Evolutionary conservation across 2,329 filamentous ascomycete species (phyloP).

Genomic region (Cladosporium halotolerans): DNA sequence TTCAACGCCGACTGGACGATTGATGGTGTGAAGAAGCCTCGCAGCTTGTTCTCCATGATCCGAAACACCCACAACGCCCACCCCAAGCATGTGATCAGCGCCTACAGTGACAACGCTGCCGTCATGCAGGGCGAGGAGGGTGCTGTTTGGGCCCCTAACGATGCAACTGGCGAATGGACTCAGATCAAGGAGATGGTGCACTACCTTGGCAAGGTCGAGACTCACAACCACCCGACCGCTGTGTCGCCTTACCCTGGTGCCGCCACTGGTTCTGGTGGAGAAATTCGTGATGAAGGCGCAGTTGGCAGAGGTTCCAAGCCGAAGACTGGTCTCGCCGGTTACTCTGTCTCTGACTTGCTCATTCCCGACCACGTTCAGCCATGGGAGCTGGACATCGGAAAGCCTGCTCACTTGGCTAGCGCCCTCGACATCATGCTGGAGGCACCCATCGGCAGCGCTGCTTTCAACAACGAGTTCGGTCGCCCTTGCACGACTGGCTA

Average conservation of each 20-base stretch:
- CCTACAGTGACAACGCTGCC: constrained; percentile 97
- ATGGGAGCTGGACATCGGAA: constrained; percentile 89
- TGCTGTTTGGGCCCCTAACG: constrained; percentile 81
- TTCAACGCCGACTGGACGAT: constrained; percentile 98
- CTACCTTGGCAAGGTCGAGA: constrained; percentile 90
- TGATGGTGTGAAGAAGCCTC: constrained; percentile 71
- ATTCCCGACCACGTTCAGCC: constrained; percentile 77
- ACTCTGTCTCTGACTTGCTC: constrained; percentile 88
- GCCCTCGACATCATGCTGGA: constrained; percentile 97
- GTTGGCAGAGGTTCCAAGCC: constrained; percentile 88
- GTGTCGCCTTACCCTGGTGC: constrained; percentile 91
- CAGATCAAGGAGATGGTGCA: constrained; percentile 81
- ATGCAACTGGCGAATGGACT: constrained; percentile 79
- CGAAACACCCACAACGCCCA: constrained; percentile 79
- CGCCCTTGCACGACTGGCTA: constrained; percentile 81
- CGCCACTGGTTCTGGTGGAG: constrained; percentile 89
- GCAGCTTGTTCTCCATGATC: constrained; percentile 92
- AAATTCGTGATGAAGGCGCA: constrained; percentile 91
- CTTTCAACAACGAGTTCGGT: constrained; percentile 98
- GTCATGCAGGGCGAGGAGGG: constrained; percentile 69
- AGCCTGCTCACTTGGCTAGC: constrained; percentile 85
- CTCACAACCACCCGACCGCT: constrained; percentile 94
- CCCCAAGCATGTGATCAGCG: constrained; percentile 79
- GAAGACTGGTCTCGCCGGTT: constrained; percentile 86
- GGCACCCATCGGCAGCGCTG: constrained; percentile 87